Conservation (phyloP, 2,329 filamentous ascomycete species). For the Cercospora sp. region DNA sequence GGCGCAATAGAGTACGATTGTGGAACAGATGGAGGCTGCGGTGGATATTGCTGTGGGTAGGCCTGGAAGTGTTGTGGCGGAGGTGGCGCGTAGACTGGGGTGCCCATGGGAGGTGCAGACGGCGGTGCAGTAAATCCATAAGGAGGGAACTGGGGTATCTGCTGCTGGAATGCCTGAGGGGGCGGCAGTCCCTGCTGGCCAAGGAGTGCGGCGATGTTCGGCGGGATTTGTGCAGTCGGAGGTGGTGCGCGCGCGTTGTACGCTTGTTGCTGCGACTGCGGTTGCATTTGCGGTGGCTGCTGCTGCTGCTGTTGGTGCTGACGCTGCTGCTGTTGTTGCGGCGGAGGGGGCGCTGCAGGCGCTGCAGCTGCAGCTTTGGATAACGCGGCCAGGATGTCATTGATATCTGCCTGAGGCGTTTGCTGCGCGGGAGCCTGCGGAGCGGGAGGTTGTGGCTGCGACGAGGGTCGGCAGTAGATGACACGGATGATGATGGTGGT, state of each 20-base stretch:
- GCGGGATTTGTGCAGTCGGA: slow-evolving; percentile 29
- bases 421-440: slow-evolving; percentile 21
- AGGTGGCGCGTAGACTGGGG: slow-evolving; percentile 26
- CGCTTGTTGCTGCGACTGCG: slow-evolving; percentile 23
- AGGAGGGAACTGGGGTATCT: slow-evolving; percentile 18
- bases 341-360: slow-evolving; percentile 29
- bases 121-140: slow-evolving; percentile 25
- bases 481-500: slow-evolving; percentile 5
- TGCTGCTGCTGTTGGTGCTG: slow-evolving; percentile 12
- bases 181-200: slow-evolving; percentile 24
- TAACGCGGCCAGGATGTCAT: slow-evolving; percentile 41
- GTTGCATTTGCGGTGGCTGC: slow-evolving; percentile 28
- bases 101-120: slow-evolving; percentile 22
- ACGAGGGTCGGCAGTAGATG: slow-evolving; percentile 19
- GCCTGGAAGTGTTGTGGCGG: slow-evolving; percentile 26
- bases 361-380: slow-evolving; percentile 33
- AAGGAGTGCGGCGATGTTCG: slow-evolving; percentile 34
- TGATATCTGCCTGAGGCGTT: slow-evolving; percentile 36
- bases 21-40: slow-evolving; percentile 40
- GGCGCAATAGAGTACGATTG: slow-evolving; percentile 48
- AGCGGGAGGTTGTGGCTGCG: slow-evolving; percentile 18
- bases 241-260: slow-evolving; percentile 25
- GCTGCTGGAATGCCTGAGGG: slow-evolving; percentile 19
- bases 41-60: slow-evolving; percentile 31
- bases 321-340: slow-evolving; percentile 20